Conservation (phyloP, 140 eudicot species). For the Erigeron philadelphicus region DNA sequence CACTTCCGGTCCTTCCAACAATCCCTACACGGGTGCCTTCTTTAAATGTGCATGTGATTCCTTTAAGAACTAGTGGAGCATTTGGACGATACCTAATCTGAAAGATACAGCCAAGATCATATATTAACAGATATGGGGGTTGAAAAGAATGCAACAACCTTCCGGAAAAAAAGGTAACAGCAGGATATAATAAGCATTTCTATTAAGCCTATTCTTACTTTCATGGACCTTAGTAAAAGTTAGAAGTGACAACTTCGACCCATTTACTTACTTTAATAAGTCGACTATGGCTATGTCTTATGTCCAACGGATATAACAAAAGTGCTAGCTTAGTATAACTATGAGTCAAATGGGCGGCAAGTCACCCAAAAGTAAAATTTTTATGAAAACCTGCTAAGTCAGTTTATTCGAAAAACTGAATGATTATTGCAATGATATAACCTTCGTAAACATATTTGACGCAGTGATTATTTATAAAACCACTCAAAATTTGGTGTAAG, state of each 20-base stretch:
- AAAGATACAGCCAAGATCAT: constrained; percentile 4
- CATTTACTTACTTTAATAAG: neutral
- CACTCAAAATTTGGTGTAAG: too few relatives aligned
- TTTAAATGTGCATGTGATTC: constrained; percentile 59
- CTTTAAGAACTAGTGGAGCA: constrained; percentile 66
- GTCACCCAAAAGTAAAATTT: too few relatives aligned
- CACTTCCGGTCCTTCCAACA: constrained; percentile 82
- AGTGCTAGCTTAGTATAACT: too few relatives aligned
- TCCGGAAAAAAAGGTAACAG: neutral
- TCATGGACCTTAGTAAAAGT: neutral
- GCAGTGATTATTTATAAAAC: too few relatives aligned
- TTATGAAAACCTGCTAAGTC: too few relatives aligned
- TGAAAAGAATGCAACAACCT: neutral
- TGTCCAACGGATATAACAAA: too few relatives aligned
- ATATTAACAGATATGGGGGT: neutral
- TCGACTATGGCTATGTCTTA: neutral
- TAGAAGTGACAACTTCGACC: neutral
- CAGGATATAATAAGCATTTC: neutral
- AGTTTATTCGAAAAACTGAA: too few relatives aligned
- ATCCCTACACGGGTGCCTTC: constrained; percentile 73
- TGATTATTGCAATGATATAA: too few relatives aligned
- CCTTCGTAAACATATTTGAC: too few relatives aligned
- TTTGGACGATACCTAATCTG: constrained; percentile 67
- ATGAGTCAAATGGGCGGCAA: too few relatives aligned
- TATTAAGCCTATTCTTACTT: neutral